Evolutionary conservation across 192 early-diverging fungal genomes (phyloP), one percentile per base, ranked within the genome.

Genomic region (Coemansia sp.): DNA sequence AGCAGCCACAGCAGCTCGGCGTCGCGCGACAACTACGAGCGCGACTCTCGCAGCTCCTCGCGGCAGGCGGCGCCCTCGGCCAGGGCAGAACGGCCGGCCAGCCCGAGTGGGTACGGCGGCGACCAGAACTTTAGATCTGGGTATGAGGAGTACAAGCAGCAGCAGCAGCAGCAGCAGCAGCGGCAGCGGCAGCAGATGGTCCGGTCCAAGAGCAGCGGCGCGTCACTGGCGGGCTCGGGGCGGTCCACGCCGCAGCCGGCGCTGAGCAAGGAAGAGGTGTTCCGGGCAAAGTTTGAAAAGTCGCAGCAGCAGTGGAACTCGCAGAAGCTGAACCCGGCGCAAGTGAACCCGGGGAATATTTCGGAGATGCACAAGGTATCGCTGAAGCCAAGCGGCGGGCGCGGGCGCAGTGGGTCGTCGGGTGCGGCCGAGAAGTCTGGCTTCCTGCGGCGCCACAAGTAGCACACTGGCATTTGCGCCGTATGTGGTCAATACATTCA

Each of bases 271-370:
- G 69, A 73, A 46, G 62, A 73, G 12, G 16, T 58, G 47, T 73
- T 73, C 44, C 53, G 69, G 38, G 57, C 61, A 17, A 73, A 73
- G 58, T 57, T 73, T 37, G 69, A 65, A 26, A 38, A 46, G 62
- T 73, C 69, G 37, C 57, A 73, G 56, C 49, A 47, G 33, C 62
- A 73, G 34, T 73, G 69, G 69, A 47, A 65, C 21, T 48, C 54
- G 49, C 62, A 61, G 32, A 56, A 31, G 28, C 21, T 20, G 12
- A 49, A 28, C 38, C 11, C 46, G 17, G 3, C 47, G 18, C 48
- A 44, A 19, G 34, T 69, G 27, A 62, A 62, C 32, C 44, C 66
- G 2, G 44, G 44, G 1, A 42, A 31, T 21, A 28, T 69, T 12
- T 37, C 66, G 3, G 62, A 72, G 7, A 72, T 60, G 68, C 61